Conservation (phyloP, 805 yeast species). For the Candida cerambycidarum region DNA sequence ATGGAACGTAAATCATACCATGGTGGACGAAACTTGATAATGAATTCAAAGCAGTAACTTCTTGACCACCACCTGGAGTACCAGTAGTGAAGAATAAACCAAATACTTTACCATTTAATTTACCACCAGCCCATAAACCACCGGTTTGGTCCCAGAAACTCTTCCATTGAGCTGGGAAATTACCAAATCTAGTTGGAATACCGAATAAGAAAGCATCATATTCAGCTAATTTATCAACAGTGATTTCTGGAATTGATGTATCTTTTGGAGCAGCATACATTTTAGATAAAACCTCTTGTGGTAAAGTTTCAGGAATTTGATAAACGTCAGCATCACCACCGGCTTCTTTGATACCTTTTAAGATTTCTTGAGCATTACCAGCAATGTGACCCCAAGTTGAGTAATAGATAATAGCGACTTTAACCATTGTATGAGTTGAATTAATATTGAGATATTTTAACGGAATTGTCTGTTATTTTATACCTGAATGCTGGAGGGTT, state of each 20-base stretch:
- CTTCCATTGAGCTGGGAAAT: conserved; percentile 73
- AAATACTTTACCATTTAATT: conserved; percentile 69
- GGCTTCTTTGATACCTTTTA: conserved; percentile 66
- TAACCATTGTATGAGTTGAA: conserved; percentile 7
- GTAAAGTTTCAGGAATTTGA: conserved; percentile 75
- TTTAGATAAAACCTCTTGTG: conserved; percentile 52
- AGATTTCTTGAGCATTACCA: conserved; percentile 62
- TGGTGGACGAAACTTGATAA: conserved; percentile 72
- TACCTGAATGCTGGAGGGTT: background rate
- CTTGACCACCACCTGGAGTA: conserved; percentile 82
- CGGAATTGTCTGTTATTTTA: background rate
- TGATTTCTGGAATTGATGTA: conserved; percentile 56
- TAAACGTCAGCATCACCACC: conserved; percentile 69
- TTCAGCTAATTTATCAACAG: conserved; percentile 52
- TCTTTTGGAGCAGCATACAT: conserved; percentile 60
- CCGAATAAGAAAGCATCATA: conserved; percentile 87
- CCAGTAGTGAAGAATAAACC: conserved; percentile 75
- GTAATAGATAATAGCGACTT: conserved; percentile 51
- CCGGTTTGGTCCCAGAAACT: conserved; percentile 79
- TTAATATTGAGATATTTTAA: background rate
- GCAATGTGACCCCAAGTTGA: conserved; percentile 79
- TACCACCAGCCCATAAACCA: conserved; percentile 75
- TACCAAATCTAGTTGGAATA: conserved; percentile 84
- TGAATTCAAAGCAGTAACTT: conserved; percentile 62
- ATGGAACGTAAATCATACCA: conserved; percentile 77